Evolutionary conservation across 2,329 filamentous ascomycete species (phyloP).

Genomic region (Alternaria conjuncta): DNA sequence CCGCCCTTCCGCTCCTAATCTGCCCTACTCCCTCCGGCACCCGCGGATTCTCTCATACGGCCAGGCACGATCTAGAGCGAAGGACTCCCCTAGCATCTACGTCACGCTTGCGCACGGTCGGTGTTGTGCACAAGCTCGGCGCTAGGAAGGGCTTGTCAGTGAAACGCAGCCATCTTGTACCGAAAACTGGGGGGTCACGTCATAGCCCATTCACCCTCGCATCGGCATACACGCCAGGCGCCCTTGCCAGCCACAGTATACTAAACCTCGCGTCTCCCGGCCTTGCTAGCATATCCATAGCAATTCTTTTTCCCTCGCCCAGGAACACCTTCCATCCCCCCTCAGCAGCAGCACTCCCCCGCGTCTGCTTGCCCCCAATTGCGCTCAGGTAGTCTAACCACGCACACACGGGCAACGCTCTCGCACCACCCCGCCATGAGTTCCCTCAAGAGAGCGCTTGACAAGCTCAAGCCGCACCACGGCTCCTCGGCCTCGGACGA

Average conservation of each 20-base stretch:
- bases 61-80: slow-evolving; percentile 1
- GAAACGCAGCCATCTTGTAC: background rate
- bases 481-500: slow-evolving; percentile 44
- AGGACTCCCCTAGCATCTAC: slow-evolving; percentile 1
- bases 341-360: slow-evolving; percentile 11
- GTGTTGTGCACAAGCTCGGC: slow-evolving; percentile 2
- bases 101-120: slow-evolving; percentile 13
- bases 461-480: slow-evolving; percentile 50
- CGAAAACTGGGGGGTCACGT: slow-evolving; percentile 7
- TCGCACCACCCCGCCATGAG: slow-evolving; percentile 25
- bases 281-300: background rate
- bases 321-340: background rate
- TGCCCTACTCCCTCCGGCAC: background rate
- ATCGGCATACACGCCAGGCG: background rate
- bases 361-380: slow-evolving; percentile 35
- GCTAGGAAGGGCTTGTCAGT: slow-evolving; percentile 4
- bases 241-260: slow-evolving; percentile 1
- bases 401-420: slow-evolving; percentile 32
- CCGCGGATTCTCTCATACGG: background rate
- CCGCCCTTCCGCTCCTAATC: background rate
- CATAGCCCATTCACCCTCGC: slow-evolving; percentile 10
- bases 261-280: slow-evolving; percentile 2
- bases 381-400: slow-evolving; percentile 36
- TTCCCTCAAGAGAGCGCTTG: slow-evolving; percentile 56
- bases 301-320: background rate